Evolutionary conservation across 306 rosid species (phyloP).

Genomic region (Cucurbita moschata): DNA sequence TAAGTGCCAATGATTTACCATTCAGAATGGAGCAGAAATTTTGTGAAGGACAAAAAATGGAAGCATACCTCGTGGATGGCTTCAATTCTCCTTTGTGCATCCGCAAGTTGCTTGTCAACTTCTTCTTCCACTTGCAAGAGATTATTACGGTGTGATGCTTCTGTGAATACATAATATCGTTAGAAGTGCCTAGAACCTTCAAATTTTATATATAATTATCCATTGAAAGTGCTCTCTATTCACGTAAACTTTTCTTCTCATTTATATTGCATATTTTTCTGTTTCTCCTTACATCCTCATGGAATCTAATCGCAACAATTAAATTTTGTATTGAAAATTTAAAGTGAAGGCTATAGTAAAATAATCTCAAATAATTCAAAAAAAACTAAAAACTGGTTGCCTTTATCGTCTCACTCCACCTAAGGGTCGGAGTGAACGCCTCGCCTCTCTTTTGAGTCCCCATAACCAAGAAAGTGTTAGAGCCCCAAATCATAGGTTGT

Average conservation of each 20-base stretch:
- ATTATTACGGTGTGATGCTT: constrained; percentile 57
- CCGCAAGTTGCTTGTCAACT: constrained; percentile 44
- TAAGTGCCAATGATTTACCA: not conserved
- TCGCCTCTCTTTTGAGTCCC: not conserved
- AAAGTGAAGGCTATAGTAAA: not conserved
- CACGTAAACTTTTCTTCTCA: not conserved
- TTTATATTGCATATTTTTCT: not conserved
- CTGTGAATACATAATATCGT: constrained; percentile 27
- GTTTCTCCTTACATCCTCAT: not conserved
- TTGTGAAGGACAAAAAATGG: not conserved
- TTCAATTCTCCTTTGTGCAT: constrained; percentile 57
- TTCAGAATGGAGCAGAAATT: not conserved
- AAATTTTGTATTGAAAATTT: not conserved
- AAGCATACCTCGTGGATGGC: constrained; percentile 60
- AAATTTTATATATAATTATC: not conserved
- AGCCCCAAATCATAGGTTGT: not conserved
- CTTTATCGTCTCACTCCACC: not conserved
- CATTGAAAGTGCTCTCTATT: not conserved
- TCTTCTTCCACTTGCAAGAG: constrained; percentile 63
- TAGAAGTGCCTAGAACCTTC: not conserved
- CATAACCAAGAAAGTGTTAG: not conserved
- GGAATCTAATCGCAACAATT: not conserved
- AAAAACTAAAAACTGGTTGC: not conserved
- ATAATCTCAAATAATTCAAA: not conserved
- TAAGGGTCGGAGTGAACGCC: no score